Conservation (phyloP, 2,329 filamentous ascomycete genomes). For the Akanthomyces muscarius region DNA sequence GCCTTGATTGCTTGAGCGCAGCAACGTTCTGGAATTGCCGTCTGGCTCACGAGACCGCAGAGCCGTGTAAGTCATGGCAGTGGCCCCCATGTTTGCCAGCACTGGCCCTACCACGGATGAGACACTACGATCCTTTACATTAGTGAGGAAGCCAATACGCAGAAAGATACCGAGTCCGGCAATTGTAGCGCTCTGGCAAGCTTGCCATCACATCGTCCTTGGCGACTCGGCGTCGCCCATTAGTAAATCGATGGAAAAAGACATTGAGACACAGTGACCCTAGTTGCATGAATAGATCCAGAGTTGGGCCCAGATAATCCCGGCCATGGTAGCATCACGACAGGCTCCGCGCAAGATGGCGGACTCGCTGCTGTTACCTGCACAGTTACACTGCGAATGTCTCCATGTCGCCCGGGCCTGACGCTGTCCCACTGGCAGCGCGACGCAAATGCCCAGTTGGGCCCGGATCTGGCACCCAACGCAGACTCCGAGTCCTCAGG, state of each 20-base stretch:
- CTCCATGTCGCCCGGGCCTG: background rate
- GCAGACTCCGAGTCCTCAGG: background rate
- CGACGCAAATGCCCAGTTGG: background rate
- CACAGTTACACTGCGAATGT: background rate
- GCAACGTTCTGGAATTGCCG: background rate
- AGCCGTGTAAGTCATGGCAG: background rate
- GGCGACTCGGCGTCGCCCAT: background rate
- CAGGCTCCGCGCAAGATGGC: background rate
- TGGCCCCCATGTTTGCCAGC: background rate
- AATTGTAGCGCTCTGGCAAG: background rate
- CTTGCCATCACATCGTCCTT: background rate
- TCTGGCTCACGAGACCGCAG: background rate
- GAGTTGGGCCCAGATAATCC: background rate
- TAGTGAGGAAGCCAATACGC: background rate
- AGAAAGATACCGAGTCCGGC: background rate
- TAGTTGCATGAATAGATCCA: background rate
- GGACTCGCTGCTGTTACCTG: constrained; percentile 1
- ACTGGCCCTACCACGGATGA: background rate
- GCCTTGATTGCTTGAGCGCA: background rate
- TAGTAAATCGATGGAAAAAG: background rate
- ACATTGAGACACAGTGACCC: background rate
- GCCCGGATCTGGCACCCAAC: background rate
- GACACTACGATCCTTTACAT: background rate
- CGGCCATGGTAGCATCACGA: background rate
- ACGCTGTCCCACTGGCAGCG: background rate